Conservation (phyloP, 108 stramenopile species). For the Licmophora abbreviata region DNA sequence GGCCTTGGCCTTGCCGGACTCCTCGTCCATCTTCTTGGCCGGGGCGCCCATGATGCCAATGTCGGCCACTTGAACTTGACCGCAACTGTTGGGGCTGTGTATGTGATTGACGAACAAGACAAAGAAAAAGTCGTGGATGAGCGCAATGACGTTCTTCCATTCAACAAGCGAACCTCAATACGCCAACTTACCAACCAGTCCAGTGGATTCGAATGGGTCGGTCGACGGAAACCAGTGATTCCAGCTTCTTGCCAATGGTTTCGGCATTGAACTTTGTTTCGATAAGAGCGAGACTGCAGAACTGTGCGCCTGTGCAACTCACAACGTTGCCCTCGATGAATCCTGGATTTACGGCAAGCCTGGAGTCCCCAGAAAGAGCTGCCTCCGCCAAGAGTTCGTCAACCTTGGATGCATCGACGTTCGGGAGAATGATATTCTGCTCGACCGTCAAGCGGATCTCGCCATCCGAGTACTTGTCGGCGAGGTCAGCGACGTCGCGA, state of each 20-base stretch:
- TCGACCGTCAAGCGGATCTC: conserved; percentile 94
- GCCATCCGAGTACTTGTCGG: conserved; percentile 77
- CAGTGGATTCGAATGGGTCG: conserved; percentile 89
- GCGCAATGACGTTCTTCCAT: neutral
- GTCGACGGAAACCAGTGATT: conserved; percentile 66
- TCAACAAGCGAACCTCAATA: neutral
- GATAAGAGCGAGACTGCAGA: conserved; percentile 85
- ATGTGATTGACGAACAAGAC: neutral
- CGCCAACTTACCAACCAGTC: conserved; percentile 79
- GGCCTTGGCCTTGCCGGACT: conserved; percentile 80
- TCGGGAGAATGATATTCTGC: conserved; percentile 89
- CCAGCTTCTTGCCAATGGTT: conserved; percentile 58
- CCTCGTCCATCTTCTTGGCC: conserved; percentile 58
- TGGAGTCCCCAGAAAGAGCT: conserved; percentile 34
- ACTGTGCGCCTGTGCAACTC: conserved; percentile 93
- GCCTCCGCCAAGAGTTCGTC: conserved; percentile 54
- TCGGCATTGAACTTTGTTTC: conserved; percentile 88
- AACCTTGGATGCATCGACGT: conserved; percentile 71
- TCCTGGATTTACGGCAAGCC: conserved; percentile 63
- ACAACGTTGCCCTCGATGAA: conserved; percentile 79
- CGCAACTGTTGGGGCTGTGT: conserved; percentile 85
- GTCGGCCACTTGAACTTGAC: conserved; percentile 92
- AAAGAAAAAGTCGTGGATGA: neutral
- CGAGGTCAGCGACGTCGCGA: conserved; percentile 73
- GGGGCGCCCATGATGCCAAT: conserved; percentile 95